Percentiles rank a stretch among this genome's conserved stretches.
Conservation (phyloP, 345 rosid species). For the Syzygium oleosum region DNA sequence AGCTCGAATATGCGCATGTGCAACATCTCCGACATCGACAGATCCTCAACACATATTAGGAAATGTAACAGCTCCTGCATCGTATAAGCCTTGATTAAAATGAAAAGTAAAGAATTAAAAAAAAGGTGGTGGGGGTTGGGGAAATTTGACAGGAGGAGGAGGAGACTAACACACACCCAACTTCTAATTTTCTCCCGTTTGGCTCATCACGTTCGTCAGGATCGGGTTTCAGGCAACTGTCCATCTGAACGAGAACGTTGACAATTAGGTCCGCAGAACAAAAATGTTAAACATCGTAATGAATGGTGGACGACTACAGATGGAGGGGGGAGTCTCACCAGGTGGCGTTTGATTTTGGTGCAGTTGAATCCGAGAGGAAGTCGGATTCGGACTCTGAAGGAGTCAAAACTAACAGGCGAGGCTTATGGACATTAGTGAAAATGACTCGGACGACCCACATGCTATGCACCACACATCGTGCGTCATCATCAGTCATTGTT, state of each 20-base stretch:
- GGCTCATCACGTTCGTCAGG: conserved; percentile 13
- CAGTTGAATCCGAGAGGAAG: too few species aligned
- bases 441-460: too few species aligned
- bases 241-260: background rate
- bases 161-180: background rate
- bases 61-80: conserved; percentile 3
- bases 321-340: too few species aligned
- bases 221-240: conserved; percentile 34
- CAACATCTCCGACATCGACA: conserved; percentile 10
- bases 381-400: too few species aligned
- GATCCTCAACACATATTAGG: background rate
- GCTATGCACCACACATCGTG: too few species aligned
- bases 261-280: too few species aligned
- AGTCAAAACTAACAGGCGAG: too few species aligned
- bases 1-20: conserved; percentile 3
- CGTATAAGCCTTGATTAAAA: conserved; percentile 2
- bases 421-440: background rate
- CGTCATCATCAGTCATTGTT: too few species aligned
- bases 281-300: too few species aligned
- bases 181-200: background rate
- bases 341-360: too few species aligned
- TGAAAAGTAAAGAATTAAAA: conserved; percentile 1
- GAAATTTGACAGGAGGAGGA: background rate
- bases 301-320: too few species aligned
- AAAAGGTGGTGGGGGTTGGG: background rate